phyloP scores from a whole-genome alignment of 305 asterid genomes.

The Fraxinus latifolia region DNA sequence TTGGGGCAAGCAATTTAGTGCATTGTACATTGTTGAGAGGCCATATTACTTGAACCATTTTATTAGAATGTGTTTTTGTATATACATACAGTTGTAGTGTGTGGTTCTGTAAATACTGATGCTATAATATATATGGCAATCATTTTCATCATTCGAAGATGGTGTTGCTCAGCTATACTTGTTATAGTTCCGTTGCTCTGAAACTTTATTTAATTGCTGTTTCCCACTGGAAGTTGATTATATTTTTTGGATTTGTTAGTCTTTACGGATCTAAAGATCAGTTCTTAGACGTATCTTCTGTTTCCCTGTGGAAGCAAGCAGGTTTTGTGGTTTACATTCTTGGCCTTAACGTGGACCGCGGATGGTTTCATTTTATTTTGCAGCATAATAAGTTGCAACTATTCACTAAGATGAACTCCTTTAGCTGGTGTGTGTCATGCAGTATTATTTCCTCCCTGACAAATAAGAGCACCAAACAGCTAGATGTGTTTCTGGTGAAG shows the following conservation, averaged over 20 bases:
- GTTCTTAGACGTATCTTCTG: slow-evolving; percentile 1
- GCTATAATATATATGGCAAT: slow-evolving; percentile 22
- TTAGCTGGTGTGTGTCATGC: slow-evolving; percentile 12
- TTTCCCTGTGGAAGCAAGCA: slow-evolving; percentile 20
- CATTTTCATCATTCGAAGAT: slow-evolving; percentile 20
- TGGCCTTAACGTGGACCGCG: slow-evolving; percentile 11
- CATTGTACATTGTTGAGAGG: slow-evolving; percentile 49
- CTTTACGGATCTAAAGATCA: neutral
- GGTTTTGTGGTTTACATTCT: slow-evolving; percentile 14
- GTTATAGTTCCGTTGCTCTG: slow-evolving; percentile 13
- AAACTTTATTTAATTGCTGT: neutral
- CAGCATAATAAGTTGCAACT: slow-evolving; percentile 17
- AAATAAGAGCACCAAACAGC: neutral
- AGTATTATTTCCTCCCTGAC: neutral
- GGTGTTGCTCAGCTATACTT: slow-evolving; percentile 24
- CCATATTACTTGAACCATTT: slow-evolving; percentile 35
- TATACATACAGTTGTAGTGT: slow-evolving; percentile 47
- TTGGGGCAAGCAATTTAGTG: slow-evolving; percentile 43
- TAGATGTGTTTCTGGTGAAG: slow-evolving; percentile 6
- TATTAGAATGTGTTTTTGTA: slow-evolving; percentile 44
- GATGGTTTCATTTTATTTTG: slow-evolving; percentile 15
- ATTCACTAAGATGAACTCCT: slow-evolving; percentile 21
- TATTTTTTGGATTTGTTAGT: slow-evolving; percentile 15
- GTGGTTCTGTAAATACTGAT: slow-evolving; percentile 45
- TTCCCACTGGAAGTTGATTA: slow-evolving; percentile 13